phyloP scores from a whole-genome alignment of 139 green algal genomes.

The Chlamydomonas applanata region DNA sequence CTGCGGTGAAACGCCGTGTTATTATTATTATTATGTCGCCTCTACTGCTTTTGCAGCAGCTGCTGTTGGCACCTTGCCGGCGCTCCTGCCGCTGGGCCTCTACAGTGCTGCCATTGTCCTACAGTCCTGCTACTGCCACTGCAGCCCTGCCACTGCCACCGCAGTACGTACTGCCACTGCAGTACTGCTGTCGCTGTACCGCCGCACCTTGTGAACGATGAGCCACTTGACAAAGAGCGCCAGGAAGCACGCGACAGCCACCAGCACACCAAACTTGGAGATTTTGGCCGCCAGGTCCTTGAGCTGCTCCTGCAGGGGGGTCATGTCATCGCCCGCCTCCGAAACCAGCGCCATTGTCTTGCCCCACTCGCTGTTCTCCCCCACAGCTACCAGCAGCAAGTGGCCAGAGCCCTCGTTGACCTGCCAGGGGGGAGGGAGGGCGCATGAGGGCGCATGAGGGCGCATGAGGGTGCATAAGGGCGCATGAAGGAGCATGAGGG shows the following conservation, averaged over 20 bases:
- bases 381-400: slow-evolving; percentile 77
- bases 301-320: slow-evolving; percentile 93
- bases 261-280: slow-evolving; percentile 84
- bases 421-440: too few relatives aligned
- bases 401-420: slow-evolving; percentile 74
- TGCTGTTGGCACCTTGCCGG: too few relatives aligned
- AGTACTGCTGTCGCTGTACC: not conserved
- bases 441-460: too few relatives aligned
- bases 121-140: too few relatives aligned
- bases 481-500: too few relatives aligned
- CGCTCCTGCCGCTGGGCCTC: too few relatives aligned
- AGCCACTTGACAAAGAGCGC: slow-evolving; percentile 85
- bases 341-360: slow-evolving; percentile 85
- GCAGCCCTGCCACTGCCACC: not conserved
- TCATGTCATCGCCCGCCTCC: slow-evolving; percentile 76
- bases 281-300: slow-evolving; percentile 83
- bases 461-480: too few relatives aligned
- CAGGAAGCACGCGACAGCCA: slow-evolving; percentile 88
- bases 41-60: too few relatives aligned
- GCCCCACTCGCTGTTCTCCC: slow-evolving; percentile 83
- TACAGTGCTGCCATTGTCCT: too few relatives aligned
- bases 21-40: too few relatives aligned
- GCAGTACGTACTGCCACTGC: not conserved
- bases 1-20: too few relatives aligned
- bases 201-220: slow-evolving; percentile 13